Base-by-base conservation (phyloP, 2,329 filamentous ascomycete species). In the Xenosphaeropsis pyriputrescens region DNA sequence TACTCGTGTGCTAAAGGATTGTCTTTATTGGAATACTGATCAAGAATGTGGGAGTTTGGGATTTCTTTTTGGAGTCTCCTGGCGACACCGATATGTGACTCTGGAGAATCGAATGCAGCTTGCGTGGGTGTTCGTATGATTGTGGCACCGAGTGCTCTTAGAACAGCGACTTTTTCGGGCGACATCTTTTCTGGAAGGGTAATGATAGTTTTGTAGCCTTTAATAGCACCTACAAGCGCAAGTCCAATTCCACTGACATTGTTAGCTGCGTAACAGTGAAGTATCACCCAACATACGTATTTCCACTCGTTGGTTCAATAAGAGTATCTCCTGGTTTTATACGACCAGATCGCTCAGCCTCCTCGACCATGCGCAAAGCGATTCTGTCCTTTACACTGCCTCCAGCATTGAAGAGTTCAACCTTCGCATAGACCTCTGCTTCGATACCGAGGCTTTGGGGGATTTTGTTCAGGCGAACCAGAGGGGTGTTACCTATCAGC, bases 161-260 rank as follows among this genome's bases (percentile, higher is more conserved):
- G 71, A 18, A 98, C 91, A 2, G 89, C 82, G 30, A 98, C 91
- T 63, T 98, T 98, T 63, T 98, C 91, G 35, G 86, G 83, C 1
- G 86, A 95, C 91, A 98, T 98, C 70, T 98, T 98, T 65, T 98
- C 91, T 37, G 91, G 91, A 34, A 98, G 75, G 9, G 91, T 98
- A 59, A 98, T 98, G 62, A 98, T 96, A 31, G 88, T 93, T 62
- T 89, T 89, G 70, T 96, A 98, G 47, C 88, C 89, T 67, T 95
- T 96, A 54, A 98, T 83, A 13, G 91, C 91, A 41, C 76, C 89
- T 14, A 96, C 89, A 26, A 98, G 75, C 18, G 91, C 91, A 31
- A 98, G 70, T 16, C 91, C 91, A 47, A 98, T 98, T 47, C 91
- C 91, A 44, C 63, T 73, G 38, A 35, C 29, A 22, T 6, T 38